Conservation (phyloP, 345 rosid genomes). For the Aegle marmelos region DNA sequence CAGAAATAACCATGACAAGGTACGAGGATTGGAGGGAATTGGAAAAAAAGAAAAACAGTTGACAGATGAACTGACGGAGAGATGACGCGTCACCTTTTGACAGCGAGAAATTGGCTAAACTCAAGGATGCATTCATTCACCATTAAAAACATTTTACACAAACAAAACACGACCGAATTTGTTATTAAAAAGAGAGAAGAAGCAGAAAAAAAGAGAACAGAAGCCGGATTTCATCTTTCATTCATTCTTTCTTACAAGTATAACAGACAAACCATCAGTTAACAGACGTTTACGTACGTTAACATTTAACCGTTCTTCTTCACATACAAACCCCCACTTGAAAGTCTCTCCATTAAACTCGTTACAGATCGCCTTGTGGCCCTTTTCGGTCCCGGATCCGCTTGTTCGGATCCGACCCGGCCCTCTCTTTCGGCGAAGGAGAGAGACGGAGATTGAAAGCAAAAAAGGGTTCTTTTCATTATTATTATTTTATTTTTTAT, state of each 20-base stretch:
- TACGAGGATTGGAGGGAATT: neutral
- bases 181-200: too few species aligned
- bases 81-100: conserved; percentile 2
- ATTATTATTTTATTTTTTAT: neutral
- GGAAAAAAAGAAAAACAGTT: neutral
- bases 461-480: neutral
- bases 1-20: neutral
- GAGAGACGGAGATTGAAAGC: neutral
- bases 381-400: conserved; percentile 1
- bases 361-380: neutral
- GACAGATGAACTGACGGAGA: neutral
- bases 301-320: too few species aligned
- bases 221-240: too few species aligned
- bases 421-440: neutral
- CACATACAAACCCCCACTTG: neutral
- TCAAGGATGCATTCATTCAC: neutral
- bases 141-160: too few species aligned
- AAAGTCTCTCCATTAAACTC: neutral
- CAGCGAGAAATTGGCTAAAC: conserved; percentile 9
- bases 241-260: too few species aligned
- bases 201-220: too few species aligned
- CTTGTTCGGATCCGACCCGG: neutral
- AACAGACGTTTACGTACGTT: neutral
- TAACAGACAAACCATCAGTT: neutral
- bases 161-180: too few species aligned